Evolutionary conservation across 75 land plant genomes (phyloP).

Genomic region (Ceratopteris richardii): DNA sequence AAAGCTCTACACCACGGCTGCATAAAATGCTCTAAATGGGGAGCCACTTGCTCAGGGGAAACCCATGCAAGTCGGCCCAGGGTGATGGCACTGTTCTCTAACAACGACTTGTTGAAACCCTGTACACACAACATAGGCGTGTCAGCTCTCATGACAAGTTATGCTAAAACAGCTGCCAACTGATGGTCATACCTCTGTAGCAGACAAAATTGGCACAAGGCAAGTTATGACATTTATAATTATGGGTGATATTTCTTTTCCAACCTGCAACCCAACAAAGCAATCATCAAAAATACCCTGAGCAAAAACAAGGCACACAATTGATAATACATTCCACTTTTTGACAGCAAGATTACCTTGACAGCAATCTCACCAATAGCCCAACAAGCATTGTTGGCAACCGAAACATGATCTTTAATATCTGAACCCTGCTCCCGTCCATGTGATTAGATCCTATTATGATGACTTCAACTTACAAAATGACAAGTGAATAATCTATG

Average conservation of each 20-base stretch:
- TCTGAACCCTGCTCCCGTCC: constrained; percentile 52
- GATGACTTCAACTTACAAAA: background rate
- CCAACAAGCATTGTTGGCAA: constrained; percentile 99
- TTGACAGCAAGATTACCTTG: constrained; percentile 54
- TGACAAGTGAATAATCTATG: background rate
- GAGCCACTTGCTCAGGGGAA: constrained; percentile 90
- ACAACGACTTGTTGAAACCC: constrained; percentile 82
- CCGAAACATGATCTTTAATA: constrained; percentile 73
- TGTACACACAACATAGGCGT: constrained; percentile 15
- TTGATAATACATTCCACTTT: no score
- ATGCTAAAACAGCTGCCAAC: background rate
- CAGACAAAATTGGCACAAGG: constrained; percentile 81
- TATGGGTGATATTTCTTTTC: constrained; percentile 70
- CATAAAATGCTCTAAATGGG: constrained; percentile 97
- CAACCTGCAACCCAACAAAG: constrained; percentile 41
- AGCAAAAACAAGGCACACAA: no score
- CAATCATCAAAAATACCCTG: no score
- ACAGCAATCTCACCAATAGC: constrained; percentile 98
- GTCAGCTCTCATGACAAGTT: background rate
- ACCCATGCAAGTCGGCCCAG: constrained; percentile 97
- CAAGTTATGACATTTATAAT: constrained; percentile 67
- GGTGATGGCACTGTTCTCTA: constrained; percentile 97
- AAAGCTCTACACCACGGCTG: constrained; percentile 85
- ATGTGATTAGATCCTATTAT: background rate
- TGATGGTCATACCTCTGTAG: constrained; percentile 56